Percentiles rank a stretch among this genome's conserved stretches.
Evolutionary conservation across 2,329 filamentous ascomycete genomes (phyloP).

Genomic region (Fusarium paranaense): DNA sequence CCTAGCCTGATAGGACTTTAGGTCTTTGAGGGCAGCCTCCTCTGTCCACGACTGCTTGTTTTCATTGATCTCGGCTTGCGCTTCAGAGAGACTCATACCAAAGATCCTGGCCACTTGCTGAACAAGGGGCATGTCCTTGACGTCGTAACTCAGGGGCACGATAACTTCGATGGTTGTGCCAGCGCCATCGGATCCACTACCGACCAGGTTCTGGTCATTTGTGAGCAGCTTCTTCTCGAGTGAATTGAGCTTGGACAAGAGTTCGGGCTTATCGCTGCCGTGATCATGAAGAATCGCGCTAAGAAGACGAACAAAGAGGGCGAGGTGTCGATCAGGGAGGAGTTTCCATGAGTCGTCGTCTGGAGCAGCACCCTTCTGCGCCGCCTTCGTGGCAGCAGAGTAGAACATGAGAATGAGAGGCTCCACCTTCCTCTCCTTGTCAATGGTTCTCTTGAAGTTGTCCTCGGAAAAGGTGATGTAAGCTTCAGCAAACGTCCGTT

Average conservation of each 20-base stretch:
- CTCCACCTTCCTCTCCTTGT: constrained; percentile 93
- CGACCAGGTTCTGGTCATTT: constrained; percentile 86
- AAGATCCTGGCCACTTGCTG: constrained; percentile 90
- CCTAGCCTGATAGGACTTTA: constrained; percentile 93
- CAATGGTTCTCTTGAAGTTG: constrained; percentile 88
- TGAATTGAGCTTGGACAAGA: constrained; percentile 80
- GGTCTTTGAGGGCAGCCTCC: constrained; percentile 87
- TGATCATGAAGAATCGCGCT: constrained; percentile 83
- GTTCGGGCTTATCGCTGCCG: constrained; percentile 87
- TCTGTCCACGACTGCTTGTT: constrained; percentile 89
- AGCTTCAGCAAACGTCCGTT: constrained; percentile 93
- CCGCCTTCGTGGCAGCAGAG: constrained; percentile 87
- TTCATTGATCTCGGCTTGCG: constrained; percentile 88
- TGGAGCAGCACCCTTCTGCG: constrained; percentile 78
- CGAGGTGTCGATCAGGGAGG: constrained; percentile 93
- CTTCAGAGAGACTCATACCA: constrained; percentile 79
- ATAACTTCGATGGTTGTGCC: constrained; percentile 79
- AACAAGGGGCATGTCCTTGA: constrained; percentile 97
- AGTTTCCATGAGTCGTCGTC: constrained; percentile 92
- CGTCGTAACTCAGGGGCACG: constrained; percentile 86
- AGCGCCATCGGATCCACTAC: constrained; percentile 47
- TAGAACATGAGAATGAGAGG: constrained; percentile 96
- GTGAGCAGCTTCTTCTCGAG: constrained; percentile 94
- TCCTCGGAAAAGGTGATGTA: constrained; percentile 93
- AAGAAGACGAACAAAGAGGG: constrained; percentile 90